Conservation (phyloP, 139 green algal genomes). For the Closterium sp. region DNA sequence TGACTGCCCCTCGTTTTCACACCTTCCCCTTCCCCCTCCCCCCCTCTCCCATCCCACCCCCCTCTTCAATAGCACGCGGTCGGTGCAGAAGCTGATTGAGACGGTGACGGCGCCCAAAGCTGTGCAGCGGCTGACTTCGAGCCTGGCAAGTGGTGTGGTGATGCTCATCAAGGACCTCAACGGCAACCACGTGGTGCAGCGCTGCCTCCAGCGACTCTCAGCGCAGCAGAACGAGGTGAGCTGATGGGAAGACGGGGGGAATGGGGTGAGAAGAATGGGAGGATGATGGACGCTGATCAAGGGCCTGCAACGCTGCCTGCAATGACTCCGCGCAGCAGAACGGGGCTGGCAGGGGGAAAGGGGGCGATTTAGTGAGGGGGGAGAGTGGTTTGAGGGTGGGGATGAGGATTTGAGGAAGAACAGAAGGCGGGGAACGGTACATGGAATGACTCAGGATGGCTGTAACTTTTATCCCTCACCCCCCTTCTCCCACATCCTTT, state of each 20-base stretch:
- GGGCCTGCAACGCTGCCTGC: too few relatives aligned
- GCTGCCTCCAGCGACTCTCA: constrained; percentile 80
- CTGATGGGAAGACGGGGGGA: neutral
- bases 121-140: constrained; percentile 74
- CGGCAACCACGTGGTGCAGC: constrained; percentile 98
- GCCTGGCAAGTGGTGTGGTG: constrained; percentile 83
- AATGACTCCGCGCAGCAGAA: too few relatives aligned
- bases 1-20: constrained; percentile 58
- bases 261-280: neutral
- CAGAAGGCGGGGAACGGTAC: too few relatives aligned
- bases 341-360: too few relatives aligned
- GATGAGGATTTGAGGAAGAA: too few relatives aligned
- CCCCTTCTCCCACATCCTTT: too few relatives aligned
- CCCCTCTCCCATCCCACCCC: neutral
- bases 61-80: constrained; percentile 85
- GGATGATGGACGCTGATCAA: neutral
- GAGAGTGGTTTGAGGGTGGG: too few relatives aligned
- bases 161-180: constrained; percentile 96
- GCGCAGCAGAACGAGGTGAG: neutral
- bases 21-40: neutral
- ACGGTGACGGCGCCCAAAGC: constrained; percentile 72
- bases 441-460: too few relatives aligned
- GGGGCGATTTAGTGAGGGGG: too few relatives aligned
- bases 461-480: too few relatives aligned
- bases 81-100: constrained; percentile 96